Percentiles rank a stretch among this genome's conserved stretches.
Conservation (phyloP, 2,329 filamentous ascomycete genomes). For the Bimuria novae-zelandiae region DNA sequence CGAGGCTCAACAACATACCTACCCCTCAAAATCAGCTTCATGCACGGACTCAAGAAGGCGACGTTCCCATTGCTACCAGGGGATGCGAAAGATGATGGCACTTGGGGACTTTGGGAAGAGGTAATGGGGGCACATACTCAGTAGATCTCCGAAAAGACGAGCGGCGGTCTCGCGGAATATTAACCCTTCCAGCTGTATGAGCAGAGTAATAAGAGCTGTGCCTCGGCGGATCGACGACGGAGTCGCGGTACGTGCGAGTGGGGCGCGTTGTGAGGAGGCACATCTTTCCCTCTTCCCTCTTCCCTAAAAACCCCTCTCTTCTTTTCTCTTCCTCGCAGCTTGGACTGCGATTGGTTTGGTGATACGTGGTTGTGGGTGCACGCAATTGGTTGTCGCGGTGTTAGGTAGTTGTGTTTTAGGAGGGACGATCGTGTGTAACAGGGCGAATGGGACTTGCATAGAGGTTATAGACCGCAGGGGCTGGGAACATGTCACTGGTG, state of each 20-base stretch:
- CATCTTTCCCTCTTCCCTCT: constrained; percentile 24
- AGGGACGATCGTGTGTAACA: no score
- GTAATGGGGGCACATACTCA: not conserved
- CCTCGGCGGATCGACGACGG: constrained; percentile 38
- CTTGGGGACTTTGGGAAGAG: no score
- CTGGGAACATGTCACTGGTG: not conserved
- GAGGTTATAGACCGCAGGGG: not conserved
- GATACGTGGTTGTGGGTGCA: no score
- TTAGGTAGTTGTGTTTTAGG: no score
- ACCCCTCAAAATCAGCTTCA: not conserved
- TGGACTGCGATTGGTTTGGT: no score
- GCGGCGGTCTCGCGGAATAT: constrained; percentile 33
- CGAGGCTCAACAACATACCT: constrained; percentile 8
- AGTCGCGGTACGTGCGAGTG: constrained; percentile 23
- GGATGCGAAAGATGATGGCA: not conserved
- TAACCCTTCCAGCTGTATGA: constrained; percentile 41
- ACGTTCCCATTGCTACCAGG: not conserved
- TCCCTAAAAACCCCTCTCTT: no score
- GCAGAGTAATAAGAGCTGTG: constrained; percentile 39
- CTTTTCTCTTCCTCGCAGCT: no score
- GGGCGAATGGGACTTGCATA: no score
- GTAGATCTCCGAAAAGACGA: constrained; percentile 29
- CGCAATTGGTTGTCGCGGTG: no score
- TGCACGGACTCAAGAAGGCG: not conserved
- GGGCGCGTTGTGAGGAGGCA: constrained; percentile 40